Base-by-base conservation (phyloP, 2,329 filamentous ascomycete species). In the Stagonosporopsis vannaccii region DNA sequence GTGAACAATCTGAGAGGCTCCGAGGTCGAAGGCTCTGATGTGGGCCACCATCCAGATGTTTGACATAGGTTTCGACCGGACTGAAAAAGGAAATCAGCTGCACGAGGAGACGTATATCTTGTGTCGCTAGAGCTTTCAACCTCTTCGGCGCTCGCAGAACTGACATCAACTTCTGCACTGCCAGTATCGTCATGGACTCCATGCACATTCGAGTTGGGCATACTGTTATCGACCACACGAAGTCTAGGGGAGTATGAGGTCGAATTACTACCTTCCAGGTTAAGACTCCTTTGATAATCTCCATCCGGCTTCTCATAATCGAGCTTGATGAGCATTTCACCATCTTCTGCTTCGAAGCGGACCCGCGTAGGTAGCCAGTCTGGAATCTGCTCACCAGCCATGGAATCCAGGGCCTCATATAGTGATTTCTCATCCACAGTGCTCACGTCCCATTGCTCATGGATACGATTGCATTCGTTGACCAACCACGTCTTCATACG, bases 241-340 rank as follows among this genome's bases (percentile, higher is more conserved):
- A 46, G 33, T 37, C 15, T 36, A 25, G 43, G 30, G 15, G 8
- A n/a, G 8, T 28, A 30, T 5, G 42, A 53, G 22, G 32, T 26
- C 2, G 35, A 32, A 13, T 50, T 55, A 6, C 49, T 45, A 36
- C 55, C 56, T 6, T n/a, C 51, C 7, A 70, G n/a, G 19, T 51
- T 51, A 17, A 56, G 53, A 2, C 28, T 33, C 2, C 61, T 49
- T 6, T 63, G 55, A 35, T 46, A 61, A 12, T 33, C 57, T 1
- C 61, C 59, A 5, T 50, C 49, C 26, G 56, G 39, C 13, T 66
- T 62, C 28, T 66, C 60, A 25, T 65, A 72, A 11, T 70, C 67
- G n/a, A 71, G 54, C 37, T 66, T 69, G 60, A 72, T 67, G 2
- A 69, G 65, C 63, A 70, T 67, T 6, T 68, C 61, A 11, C 70